Conservation (phyloP, 768 basidiomycete genomes). For the Fomitopsis pulvina region DNA sequence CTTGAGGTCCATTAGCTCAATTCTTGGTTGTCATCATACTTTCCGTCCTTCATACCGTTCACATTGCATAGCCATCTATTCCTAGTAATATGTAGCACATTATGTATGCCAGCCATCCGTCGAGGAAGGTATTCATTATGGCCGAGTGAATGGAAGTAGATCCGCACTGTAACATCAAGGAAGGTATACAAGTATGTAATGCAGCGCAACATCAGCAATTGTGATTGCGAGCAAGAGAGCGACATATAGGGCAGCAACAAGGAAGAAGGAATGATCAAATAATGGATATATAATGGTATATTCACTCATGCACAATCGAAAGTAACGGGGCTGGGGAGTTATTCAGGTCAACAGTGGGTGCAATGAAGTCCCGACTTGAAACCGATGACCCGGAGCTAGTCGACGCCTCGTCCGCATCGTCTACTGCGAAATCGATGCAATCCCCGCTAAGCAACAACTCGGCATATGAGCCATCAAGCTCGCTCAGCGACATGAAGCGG, state of each 20-base stretch:
- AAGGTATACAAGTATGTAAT: neutral
- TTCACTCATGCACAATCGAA: neutral
- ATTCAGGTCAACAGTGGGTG: neutral
- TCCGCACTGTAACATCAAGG: neutral
- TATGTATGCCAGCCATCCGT: neutral
- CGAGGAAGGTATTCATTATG: neutral
- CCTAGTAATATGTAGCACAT: neutral
- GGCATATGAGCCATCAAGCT: constrained; percentile 15
- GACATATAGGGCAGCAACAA: neutral
- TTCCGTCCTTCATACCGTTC: neutral
- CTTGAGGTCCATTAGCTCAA: constrained; percentile 63
- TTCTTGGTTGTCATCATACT: neutral
- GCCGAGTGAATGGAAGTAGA: neutral
- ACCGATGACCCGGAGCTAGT: neutral
- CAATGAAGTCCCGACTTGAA: neutral
- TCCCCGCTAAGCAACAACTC: constrained; percentile 16
- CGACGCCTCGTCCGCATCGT: neutral
- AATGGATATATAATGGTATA: constrained; percentile 1
- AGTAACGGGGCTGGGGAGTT: neutral
- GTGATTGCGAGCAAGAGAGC: neutral
- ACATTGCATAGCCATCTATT: neutral
- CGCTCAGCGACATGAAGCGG: constrained; percentile 6
- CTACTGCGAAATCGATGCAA: neutral
- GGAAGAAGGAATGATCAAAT: neutral
- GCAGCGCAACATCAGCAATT: neutral